Conservation (phyloP, 2,329 filamentous ascomycete species). For the Chaetomium strumarium region DNA sequence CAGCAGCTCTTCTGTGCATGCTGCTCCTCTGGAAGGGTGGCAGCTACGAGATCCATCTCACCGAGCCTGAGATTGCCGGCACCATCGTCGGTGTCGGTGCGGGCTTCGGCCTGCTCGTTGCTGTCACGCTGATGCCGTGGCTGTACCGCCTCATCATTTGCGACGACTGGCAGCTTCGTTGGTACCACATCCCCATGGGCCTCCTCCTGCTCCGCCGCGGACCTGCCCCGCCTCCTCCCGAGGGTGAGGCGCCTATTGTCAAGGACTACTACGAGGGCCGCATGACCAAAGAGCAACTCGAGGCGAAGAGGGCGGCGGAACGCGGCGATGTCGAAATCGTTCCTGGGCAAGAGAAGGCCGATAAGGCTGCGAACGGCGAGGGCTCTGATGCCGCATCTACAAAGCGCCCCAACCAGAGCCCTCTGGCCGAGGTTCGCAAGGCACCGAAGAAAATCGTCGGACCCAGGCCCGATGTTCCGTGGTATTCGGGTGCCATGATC, state of each 20-base stretch:
- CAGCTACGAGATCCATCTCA: conserved; percentile 41
- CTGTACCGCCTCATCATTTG: conserved; percentile 52
- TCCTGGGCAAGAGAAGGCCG: neutral
- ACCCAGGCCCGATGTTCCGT: conserved; percentile 37
- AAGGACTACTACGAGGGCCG: conserved; percentile 53
- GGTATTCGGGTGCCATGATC: conserved; percentile 38
- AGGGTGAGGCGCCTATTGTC: conserved; percentile 34
- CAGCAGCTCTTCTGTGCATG: conserved; percentile 49
- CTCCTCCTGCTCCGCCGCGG: conserved; percentile 45
- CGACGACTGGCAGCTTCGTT: conserved; percentile 55
- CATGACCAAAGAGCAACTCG: conserved; percentile 48
- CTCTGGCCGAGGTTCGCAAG: conserved; percentile 2
- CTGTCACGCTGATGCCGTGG: conserved; percentile 53
- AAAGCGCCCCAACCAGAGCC: conserved; percentile 13
- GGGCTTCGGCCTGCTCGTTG: conserved; percentile 43
- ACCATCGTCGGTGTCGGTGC: conserved; percentile 49
- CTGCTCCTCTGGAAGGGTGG: conserved; percentile 55
- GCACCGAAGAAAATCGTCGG: conserved; percentile 32
- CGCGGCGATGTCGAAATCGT: conserved; percentile 19
- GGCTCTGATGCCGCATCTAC: conserved; percentile 3
- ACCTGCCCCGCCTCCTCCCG: conserved; percentile 37
- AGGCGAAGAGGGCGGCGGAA: conserved; percentile 32
- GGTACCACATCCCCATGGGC: conserved; percentile 48
- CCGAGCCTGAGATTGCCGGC: conserved; percentile 43
- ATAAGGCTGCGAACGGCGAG: neutral